These are phyloP conservation scores for Sporothrix variecibatus DNA, from an alignment of 2,329 filamentous ascomycete species.

Conservation along the genomic window DNA sequence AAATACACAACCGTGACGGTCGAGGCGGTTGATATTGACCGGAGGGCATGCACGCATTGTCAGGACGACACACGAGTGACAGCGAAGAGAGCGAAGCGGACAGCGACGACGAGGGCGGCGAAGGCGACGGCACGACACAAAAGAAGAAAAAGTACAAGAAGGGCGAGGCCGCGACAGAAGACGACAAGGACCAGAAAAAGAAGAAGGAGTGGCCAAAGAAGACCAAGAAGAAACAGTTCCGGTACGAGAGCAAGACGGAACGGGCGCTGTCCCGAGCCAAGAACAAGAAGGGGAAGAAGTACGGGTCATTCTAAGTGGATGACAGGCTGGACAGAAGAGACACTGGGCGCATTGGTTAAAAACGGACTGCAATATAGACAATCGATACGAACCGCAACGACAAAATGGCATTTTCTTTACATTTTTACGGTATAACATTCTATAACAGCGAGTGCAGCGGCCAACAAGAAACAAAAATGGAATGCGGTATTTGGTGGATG, in stretches of 20 bases:
- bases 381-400: constrained; percentile 8
- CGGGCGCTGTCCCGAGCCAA: constrained; percentile 73
- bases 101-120: constrained; percentile 42
- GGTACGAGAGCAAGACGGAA: constrained; percentile 87
- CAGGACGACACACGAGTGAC: constrained; percentile 37
- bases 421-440: neutral
- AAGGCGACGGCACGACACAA: constrained; percentile 37
- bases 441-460: no score
- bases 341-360: neutral
- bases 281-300: constrained; percentile 51
- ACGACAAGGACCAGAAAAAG: constrained; percentile 37
- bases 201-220: constrained; percentile 57
- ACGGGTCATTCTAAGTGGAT: neutral
- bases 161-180: constrained; percentile 37
- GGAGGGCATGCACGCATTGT: constrained; percentile 67
- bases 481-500: constrained; percentile 25
- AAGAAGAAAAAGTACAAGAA: constrained; percentile 36
- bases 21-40: constrained; percentile 79
- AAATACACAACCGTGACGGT: constrained; percentile 94
- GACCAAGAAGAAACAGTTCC: constrained; percentile 88
- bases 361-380: neutral
- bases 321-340: neutral
- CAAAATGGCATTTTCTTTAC: neutral
- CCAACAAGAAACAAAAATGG: constrained; percentile 22
- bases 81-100: constrained; percentile 36